A percentile compares a stretch with the other conserved stretches of the same genome.
Conservation (phyloP, 768 basidiomycete genomes). For the Pholiota molesta region DNA sequence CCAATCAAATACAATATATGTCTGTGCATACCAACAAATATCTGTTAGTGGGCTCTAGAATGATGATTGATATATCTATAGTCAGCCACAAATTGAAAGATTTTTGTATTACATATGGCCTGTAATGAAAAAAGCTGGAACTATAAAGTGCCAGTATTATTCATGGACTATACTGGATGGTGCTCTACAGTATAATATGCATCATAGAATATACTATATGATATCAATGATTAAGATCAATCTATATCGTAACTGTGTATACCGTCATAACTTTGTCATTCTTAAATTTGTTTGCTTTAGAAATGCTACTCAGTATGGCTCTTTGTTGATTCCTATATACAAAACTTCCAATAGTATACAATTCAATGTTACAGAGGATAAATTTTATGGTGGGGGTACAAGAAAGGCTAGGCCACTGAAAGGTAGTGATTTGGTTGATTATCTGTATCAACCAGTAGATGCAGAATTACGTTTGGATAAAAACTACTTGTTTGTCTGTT, state of each 20-base stretch:
- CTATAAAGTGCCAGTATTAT: too few species aligned
- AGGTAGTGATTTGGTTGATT: background rate
- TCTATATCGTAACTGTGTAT: background rate
- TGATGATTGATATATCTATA: too few species aligned
- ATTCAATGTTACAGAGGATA: background rate
- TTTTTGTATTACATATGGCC: too few species aligned
- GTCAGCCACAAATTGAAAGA: too few species aligned
- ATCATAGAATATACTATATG: too few species aligned
- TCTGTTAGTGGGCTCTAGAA: too few species aligned
- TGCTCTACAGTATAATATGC: too few species aligned
- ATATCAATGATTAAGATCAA: background rate
- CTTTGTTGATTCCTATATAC: too few species aligned
- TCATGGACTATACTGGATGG: too few species aligned
- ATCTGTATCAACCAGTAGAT: background rate
- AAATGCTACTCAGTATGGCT: too few species aligned
- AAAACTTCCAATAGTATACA: too few species aligned
- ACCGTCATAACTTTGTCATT: background rate
- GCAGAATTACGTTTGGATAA: background rate
- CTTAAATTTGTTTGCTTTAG: background rate
- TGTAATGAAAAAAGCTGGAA: too few species aligned
- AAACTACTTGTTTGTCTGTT: background rate
- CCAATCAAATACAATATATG: background rate
- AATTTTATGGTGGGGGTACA: background rate
- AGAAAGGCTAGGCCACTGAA: background rate
- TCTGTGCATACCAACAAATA: background rate